phyloP scores from a whole-genome alignment of 2,329 filamentous ascomycete genomes.

The Hymenotorrendiella dingleyae region DNA sequence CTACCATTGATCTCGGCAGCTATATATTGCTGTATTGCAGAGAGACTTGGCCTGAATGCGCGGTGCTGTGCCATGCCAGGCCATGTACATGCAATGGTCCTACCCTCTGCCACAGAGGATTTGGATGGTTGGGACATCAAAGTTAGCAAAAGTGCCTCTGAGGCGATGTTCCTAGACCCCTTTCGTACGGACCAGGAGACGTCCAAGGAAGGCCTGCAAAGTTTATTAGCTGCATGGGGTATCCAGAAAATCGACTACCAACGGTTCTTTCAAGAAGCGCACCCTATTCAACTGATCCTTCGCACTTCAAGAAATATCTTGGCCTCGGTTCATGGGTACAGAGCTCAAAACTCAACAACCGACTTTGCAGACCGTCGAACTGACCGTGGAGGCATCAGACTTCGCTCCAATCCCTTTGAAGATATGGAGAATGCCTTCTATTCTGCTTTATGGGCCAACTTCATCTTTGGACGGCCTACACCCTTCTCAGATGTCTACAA shows the following conservation, averaged over 20 bases:
- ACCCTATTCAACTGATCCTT: conserved; percentile 61
- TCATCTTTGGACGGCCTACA: conserved; percentile 27
- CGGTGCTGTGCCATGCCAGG: conserved; percentile 76
- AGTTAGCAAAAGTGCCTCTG: conserved; percentile 35
- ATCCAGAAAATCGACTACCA: conserved; percentile 38
- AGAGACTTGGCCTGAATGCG: conserved; percentile 67
- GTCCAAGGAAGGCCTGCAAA: conserved; percentile 49
- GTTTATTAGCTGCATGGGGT: conserved; percentile 45
- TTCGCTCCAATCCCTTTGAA: conserved; percentile 24
- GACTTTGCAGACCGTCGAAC: conserved; percentile 11
- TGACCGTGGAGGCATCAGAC: conserved; percentile 33
- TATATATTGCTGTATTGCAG: conserved; percentile 78
- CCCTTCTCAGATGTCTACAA: conserved; percentile 18
- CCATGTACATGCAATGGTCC: conserved; percentile 78
- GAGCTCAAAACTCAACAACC: conserved; percentile 25
- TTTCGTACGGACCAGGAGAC: conserved; percentile 68
- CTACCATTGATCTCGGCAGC: conserved; percentile 80
- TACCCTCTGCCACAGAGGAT: conserved; percentile 51
- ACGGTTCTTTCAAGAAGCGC: conserved; percentile 58
- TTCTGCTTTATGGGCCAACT: conserved; percentile 34
- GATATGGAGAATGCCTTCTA: conserved; percentile 35
- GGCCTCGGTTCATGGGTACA: conserved; percentile 56
- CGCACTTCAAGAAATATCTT: conserved; percentile 78
- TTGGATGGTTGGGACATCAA: conserved; percentile 46
- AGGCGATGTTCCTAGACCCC: conserved; percentile 77